phyloP scores from a whole-genome alignment of 257 asterid species.

The Buddleja alternifolia region DNA sequence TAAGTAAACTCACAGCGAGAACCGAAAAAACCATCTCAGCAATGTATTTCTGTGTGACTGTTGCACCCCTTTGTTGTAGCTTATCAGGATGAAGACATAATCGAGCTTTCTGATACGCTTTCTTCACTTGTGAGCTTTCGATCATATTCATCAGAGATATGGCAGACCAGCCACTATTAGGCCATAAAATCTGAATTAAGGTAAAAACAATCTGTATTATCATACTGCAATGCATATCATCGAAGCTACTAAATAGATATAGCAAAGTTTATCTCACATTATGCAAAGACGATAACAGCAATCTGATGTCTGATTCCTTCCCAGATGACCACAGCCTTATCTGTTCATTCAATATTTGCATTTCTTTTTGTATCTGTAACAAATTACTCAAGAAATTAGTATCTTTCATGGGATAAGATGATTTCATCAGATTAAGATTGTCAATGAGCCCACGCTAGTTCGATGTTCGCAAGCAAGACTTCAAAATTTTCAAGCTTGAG shows the following conservation, averaged over 20 bases:
- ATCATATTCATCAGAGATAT: constrained; percentile 45
- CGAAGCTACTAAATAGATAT: not conserved
- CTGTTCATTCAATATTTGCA: constrained; percentile 54
- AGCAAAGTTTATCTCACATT: constrained; percentile 44
- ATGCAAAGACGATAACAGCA: constrained; percentile 68
- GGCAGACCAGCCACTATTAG: constrained; percentile 61
- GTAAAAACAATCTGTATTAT: too few relatives aligned
- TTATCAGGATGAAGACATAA: constrained; percentile 75
- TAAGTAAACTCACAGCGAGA: constrained; percentile 49
- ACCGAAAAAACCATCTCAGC: constrained; percentile 61
- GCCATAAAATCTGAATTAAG: constrained; percentile 63
- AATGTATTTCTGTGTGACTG: constrained; percentile 54
- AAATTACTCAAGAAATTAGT: not conserved
- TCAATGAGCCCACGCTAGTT: too few relatives aligned
- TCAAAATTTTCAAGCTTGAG: too few relatives aligned
- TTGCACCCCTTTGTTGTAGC: constrained; percentile 79
- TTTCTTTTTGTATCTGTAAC: constrained; percentile 40
- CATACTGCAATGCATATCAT: too few relatives aligned
- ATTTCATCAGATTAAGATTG: too few relatives aligned
- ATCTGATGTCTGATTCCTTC: constrained; percentile 67
- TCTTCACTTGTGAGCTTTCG: constrained; percentile 62
- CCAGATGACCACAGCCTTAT: constrained; percentile 69
- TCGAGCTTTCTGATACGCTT: constrained; percentile 72
- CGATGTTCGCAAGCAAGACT: too few relatives aligned
- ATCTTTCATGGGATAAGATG: not conserved